These are phyloP conservation scores for Podosphaera leucotricha DNA, from an alignment of 2,329 filamentous ascomycete species.

Conservation along the genomic window DNA sequence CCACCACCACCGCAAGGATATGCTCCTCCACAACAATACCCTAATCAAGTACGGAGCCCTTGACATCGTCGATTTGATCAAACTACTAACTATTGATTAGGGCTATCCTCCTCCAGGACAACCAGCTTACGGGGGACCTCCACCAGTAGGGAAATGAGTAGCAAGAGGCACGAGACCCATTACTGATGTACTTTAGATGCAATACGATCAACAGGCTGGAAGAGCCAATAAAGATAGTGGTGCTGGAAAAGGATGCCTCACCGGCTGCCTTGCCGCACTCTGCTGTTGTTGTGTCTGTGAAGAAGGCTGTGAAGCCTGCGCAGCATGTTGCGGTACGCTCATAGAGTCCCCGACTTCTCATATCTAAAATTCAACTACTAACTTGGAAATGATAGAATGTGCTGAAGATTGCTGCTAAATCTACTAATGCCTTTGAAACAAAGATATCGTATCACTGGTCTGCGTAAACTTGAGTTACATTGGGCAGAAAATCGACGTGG, in stretches of 20 bases:
- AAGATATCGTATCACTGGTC: background rate
- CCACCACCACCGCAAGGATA: constrained; percentile 5
- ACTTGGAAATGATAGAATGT: constrained; percentile 7
- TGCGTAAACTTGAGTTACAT: background rate
- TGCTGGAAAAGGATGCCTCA: constrained; percentile 19
- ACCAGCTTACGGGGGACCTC: constrained; percentile 5
- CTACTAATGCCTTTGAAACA: background rate
- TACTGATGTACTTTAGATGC: constrained; percentile 15
- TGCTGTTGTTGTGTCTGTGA: constrained; percentile 29
- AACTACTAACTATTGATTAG: background rate
- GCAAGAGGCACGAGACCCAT: background rate
- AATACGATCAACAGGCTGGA: constrained; percentile 22
- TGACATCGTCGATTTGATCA: background rate
- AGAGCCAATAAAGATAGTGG: constrained; percentile 16
- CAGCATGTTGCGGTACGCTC: constrained; percentile 18
- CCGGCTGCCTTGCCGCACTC: constrained; percentile 23
- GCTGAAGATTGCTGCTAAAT: constrained; percentile 13
- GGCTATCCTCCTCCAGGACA: constrained; percentile 1
- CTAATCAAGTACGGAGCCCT: background rate
- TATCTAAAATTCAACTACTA: constrained; percentile 2
- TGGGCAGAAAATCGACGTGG: background rate
- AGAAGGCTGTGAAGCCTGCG: constrained; percentile 26
- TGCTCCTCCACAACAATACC: constrained; percentile 1
- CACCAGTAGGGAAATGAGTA: background rate
- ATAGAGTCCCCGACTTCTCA: background rate